These are phyloP conservation scores for Porodaedalea pini DNA, from an alignment of 1,284 basidiomycete genomes.

Conservation along the genomic window DNA sequence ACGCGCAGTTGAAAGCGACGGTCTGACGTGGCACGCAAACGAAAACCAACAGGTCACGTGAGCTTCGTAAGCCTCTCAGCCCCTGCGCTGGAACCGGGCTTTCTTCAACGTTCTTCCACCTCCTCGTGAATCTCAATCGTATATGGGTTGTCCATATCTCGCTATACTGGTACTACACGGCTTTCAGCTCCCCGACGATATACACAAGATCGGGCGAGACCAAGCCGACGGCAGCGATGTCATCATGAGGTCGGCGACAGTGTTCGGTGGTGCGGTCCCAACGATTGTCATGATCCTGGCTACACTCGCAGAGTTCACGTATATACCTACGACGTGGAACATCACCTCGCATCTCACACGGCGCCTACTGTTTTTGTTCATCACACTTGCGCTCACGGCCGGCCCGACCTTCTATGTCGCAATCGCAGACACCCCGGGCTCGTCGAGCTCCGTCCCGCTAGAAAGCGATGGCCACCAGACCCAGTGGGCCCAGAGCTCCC, in stretches of 20 bases:
- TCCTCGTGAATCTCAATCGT: conserved; percentile 96
- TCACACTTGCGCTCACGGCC: conserved; percentile 81
- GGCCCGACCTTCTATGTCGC: conserved; percentile 92
- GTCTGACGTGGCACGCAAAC: too few relatives aligned
- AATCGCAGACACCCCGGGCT: conserved; percentile 54
- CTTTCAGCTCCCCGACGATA: conserved; percentile 87
- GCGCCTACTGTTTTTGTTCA: conserved; percentile 77
- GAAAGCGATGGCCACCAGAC: conserved; percentile 10
- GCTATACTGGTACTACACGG: conserved; percentile 91
- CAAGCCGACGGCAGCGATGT: conserved; percentile 63
- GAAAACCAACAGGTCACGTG: too few relatives aligned
- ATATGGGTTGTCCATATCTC: conserved; percentile 95
- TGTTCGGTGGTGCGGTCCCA: conserved; percentile 87
- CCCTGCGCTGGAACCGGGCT: too few relatives aligned
- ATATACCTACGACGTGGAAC: conserved; percentile 96
- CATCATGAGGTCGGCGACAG: conserved; percentile 86
- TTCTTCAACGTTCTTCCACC: conserved; percentile 96
- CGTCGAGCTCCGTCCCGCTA: conserved; percentile 56
- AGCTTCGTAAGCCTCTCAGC: too few relatives aligned
- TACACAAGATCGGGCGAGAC: conserved; percentile 55
- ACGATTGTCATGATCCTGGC: conserved; percentile 92
- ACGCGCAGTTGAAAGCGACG: too few relatives aligned
- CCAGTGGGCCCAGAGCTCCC: conserved; percentile 18
- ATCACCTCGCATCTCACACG: conserved; percentile 92
- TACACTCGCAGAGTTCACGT: conserved; percentile 89